Base-by-base conservation (phyloP, 2,329 filamentous ascomycete genomes). In the Hirsutella thompsonii region DNA sequence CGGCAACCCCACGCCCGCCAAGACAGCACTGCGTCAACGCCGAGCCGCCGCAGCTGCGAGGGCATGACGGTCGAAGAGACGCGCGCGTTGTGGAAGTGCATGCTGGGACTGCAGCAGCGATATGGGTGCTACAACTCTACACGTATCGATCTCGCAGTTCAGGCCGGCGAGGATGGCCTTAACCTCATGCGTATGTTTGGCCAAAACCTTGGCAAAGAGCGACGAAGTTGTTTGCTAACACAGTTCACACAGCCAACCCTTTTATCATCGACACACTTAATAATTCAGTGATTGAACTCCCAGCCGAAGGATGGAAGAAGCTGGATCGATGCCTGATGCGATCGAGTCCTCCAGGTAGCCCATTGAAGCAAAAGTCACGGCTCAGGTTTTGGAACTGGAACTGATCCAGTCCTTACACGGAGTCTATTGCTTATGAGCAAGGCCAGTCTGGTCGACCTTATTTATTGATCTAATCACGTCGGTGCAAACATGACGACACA, bases 81-180 rank as follows among this genome's bases (percentile, higher is more conserved):
- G 4, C 54, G 58, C 18, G 59, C 62, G 29, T 50, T 71, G 3
- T 71, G 68, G 68, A 52, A 56, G 38, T 67, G 67, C 47, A 71
- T 71, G 68, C 57, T 71, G 2, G 60, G 64, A 37, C 55, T 71
- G 8, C 68, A 71, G 50, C 55, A 58, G 44, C 58, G 54, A 5
- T 71, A 67, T 40, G 62, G 63, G 5, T 71, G 68, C 53, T 71
- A 71, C 46, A 68, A 64, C 21, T 71, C 67, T 16, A 64, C 67
- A 13, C 54, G 68, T 26, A 69, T 71, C 50, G 64, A 67, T 38
- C 57, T 69, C 34, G 68, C 68, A 1, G 51, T 68, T 13, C 60
- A 60, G 34, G 62, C 63, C 0, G 61, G 62, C 19, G 60, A 66
- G 4, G 51, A 59, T 8, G 62, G 57, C 11, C 40, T 62, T 9